Conservation (phyloP, 495 filamentous ascomycete genomes). For the Aspergillus nanangensis region DNA sequence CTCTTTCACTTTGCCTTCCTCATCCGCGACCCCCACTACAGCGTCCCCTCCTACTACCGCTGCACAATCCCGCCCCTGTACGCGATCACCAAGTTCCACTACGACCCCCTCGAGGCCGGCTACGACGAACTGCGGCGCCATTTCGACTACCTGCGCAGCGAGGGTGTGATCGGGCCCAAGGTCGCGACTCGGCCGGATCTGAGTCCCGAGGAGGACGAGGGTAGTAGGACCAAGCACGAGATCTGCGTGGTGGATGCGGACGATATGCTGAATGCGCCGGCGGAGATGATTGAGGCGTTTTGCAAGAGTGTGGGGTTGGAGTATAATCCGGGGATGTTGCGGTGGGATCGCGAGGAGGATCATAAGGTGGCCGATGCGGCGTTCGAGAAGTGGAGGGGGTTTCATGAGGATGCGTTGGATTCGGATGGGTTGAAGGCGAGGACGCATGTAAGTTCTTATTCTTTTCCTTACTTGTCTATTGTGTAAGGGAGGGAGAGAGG, state of each 20-base stretch:
- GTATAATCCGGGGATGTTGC: slow-evolving; percentile 69
- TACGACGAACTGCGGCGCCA: slow-evolving; percentile 80
- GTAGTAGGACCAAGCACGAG: slow-evolving; percentile 35
- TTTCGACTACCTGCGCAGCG: slow-evolving; percentile 72
- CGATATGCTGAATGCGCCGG: slow-evolving; percentile 81
- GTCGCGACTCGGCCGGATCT: slow-evolving; percentile 44
- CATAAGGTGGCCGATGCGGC: slow-evolving; percentile 56
- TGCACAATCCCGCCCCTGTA: slow-evolving; percentile 91
- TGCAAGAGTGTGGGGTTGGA: slow-evolving; percentile 73
- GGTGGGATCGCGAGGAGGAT: slow-evolving; percentile 71
- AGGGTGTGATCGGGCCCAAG: slow-evolving; percentile 59
- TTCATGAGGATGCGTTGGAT: slow-evolving; percentile 89
- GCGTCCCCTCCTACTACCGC: slow-evolving; percentile 89
- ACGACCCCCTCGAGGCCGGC: slow-evolving; percentile 81
- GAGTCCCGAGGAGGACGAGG: slow-evolving; percentile 22
- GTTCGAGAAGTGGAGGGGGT: slow-evolving; percentile 96
- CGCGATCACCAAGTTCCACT: slow-evolving; percentile 78
- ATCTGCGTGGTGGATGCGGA: slow-evolving; percentile 92
- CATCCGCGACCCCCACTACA: slow-evolving; percentile 84
- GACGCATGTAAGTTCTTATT: slow-evolving; percentile 57
- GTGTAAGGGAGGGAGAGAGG: neutral
- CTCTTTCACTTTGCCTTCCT: slow-evolving; percentile 92
- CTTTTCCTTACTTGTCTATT: neutral
- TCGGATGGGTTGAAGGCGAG: slow-evolving; percentile 69
- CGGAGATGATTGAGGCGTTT: slow-evolving; percentile 66